Percentiles rank a stretch among this genome's conserved stretches.
These are phyloP conservation scores for Anthoceros angustus DNA, from an alignment of 225 moss, liverwort and hornwort genomes.

Conservation along the genomic window DNA sequence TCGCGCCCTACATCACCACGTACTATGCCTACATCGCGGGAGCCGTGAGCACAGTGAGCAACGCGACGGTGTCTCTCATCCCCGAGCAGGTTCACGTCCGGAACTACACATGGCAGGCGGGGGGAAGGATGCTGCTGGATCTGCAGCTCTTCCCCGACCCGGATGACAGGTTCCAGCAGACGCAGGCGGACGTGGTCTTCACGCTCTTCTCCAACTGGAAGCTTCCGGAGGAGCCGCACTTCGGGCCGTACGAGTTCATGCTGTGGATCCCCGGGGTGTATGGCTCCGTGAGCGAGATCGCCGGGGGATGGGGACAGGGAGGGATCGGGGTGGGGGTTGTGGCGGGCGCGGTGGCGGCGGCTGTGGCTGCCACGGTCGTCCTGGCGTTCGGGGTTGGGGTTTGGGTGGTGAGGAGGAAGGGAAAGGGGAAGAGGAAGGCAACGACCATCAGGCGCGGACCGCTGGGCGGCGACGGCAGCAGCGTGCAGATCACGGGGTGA, in stretches of 20 bases:
- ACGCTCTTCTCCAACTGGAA: conserved; percentile 20
- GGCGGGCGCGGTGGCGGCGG: not conserved
- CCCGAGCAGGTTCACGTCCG: conserved; percentile 33
- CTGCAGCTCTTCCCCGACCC: conserved; percentile 30
- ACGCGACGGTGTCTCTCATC: too few species aligned
- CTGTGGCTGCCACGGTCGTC: too few species aligned
- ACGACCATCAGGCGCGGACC: not conserved
- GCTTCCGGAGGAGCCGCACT: conserved; percentile 26
- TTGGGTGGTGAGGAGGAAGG: not conserved
- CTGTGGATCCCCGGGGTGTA: conserved; percentile 21
- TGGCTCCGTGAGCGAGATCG: conserved; percentile 33
- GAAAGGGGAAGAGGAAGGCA: not conserved
- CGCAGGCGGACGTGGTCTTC: conserved; percentile 35
- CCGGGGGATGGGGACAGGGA: too few species aligned
- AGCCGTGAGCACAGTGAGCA: too few species aligned
- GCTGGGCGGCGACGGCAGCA: not conserved
- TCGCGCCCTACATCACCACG: conserved; percentile 17
- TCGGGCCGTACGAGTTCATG: too few species aligned
- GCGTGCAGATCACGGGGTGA: conserved; percentile 32
- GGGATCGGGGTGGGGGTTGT: not conserved
- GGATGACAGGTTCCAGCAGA: too few species aligned
- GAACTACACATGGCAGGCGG: conserved; percentile 29
- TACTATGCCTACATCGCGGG: too few species aligned
- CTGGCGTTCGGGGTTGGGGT: too few species aligned
- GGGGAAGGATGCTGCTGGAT: conserved; percentile 37